Evolutionary conservation across 352 stramenopile genomes (phyloP), one percentile per base, ranked within the genome.

Genomic region (Pythium phragmitis): DNA sequence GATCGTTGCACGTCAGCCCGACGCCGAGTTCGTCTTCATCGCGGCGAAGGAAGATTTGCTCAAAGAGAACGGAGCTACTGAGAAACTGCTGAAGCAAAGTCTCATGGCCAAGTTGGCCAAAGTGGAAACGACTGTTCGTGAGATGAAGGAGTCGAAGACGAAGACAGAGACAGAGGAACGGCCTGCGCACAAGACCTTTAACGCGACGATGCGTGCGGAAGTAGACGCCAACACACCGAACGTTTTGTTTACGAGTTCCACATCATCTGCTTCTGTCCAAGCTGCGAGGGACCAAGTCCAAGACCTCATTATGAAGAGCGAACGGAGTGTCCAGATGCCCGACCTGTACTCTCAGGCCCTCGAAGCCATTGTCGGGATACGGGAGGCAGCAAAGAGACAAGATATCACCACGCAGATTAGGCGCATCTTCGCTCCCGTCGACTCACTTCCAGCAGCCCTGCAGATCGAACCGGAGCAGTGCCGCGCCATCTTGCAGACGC

Each of bases 21-120:
- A 63, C 14, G 46, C 62, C 9, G 62, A 69, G 48, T 63, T 69
- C 45, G 48, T 43, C 14, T 55, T 69, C n/a, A 16, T 69, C 12
- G 36, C 17, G 12, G 60, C 62, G 12, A 65, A 69, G 41, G 16
- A 16, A 3, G 63, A 69, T 39, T 7, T 58, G 6, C 12, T 62
- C 13, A 46, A 14, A 19, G 41, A 46, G 17, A 13, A 50, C 19
- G 50, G 53, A 21, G 9, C 34, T 23, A 50, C 30, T 3, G 16
- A 48, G 8, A 9, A 21, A 12, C 36, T 17, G 2, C 42, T 36
- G 5, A 36, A 17, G 19, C 54, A 16, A 30, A 39, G 37, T 12
- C 28, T 30, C 17, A 16, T 30, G n/a, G 50, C 23, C 14, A 26
- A 47, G 36, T 21, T 56, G 19, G 42, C 34, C 21, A 23, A 12